Conservation (phyloP, 139 green algal genomes). For the Chlamydomonas sp. region DNA sequence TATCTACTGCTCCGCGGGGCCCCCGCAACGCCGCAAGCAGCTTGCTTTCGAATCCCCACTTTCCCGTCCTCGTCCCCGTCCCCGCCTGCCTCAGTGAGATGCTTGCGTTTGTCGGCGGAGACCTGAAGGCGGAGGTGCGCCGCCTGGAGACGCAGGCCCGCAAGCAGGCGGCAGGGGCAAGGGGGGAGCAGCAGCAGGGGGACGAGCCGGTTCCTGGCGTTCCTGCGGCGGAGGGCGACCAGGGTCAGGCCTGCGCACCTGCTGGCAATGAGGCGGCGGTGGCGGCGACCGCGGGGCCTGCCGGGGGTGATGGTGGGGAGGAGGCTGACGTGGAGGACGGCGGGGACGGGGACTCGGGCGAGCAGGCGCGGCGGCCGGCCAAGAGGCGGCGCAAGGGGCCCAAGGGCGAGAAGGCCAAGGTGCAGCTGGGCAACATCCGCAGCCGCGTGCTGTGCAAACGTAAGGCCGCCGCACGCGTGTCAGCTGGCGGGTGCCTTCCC, state of each 20-base stretch:
- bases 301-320: too few relatives aligned
- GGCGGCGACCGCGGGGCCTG: too few relatives aligned
- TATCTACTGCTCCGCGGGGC: too few relatives aligned
- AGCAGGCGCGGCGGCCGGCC: background rate
- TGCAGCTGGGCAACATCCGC: background rate
- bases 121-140: background rate
- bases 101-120: background rate
- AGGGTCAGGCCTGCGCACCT: too few relatives aligned
- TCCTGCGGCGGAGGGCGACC: too few relatives aligned
- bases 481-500: background rate
- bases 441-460: constrained; percentile 20
- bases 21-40: too few relatives aligned
- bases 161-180: background rate
- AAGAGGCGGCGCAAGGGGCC: background rate
- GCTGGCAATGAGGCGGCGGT: too few relatives aligned
- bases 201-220: too few relatives aligned
- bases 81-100: too few relatives aligned
- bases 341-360: background rate
- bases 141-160: background rate
- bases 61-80: too few relatives aligned
- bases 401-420: background rate
- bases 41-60: too few relatives aligned
- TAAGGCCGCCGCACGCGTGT: background rate
- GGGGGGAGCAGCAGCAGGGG: background rate
- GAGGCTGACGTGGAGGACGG: too few relatives aligned